Base-by-base conservation (phyloP, 228 moss, liverwort and hornwort species). In the Sphagnum fallax region DNA sequence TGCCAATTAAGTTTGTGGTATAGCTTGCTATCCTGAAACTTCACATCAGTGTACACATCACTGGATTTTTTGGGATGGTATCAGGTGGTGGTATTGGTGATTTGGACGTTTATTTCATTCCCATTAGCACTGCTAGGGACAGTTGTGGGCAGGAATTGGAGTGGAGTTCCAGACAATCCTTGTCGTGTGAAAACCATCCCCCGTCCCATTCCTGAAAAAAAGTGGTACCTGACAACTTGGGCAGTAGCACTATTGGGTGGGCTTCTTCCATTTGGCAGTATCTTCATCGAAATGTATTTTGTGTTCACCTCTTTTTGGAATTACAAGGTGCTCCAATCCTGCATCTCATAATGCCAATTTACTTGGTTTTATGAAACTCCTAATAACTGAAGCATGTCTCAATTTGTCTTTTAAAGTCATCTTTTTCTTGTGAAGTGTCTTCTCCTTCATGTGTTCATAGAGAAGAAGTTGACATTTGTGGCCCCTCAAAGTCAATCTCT, bases 221-320 rank as follows among this genome's bases (percentile, higher is more conserved):
- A 93, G 59, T 97, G 97, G 97, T 97, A 93, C 69, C 74, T 97
- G 47, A 97, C 84, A 57, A 91, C 97, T 48, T 52, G 82, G 1
- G 91, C 93, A 64, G 93, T 97, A 51, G 91, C 98, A 6, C 69
- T 98, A 8, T 72, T 98, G 87, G 93, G 98, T 18, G 98, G 98
- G n/a, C 75, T 98, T 64, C 85, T 98, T 60, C 98, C 98, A 13
- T 98, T 98, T 65, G 98, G 98, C 73, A 98, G 98, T 75, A 98
- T 98, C 78, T 98, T 98, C 78, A 98, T 98, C 51, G 98, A 98
- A 70, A 98, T 98, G 98, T 98, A 98, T 77, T 98, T 98, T 71
- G 93, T 98, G 13, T 98, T 98, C 84, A 98, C 93, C 52, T 98
- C 93, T 47, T 98, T 98, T 78, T 98, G 93, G 98, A 93, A 98